Base-by-base conservation (phyloP, 2,329 filamentous ascomycete species). In the Penicillium sp. region DNA sequence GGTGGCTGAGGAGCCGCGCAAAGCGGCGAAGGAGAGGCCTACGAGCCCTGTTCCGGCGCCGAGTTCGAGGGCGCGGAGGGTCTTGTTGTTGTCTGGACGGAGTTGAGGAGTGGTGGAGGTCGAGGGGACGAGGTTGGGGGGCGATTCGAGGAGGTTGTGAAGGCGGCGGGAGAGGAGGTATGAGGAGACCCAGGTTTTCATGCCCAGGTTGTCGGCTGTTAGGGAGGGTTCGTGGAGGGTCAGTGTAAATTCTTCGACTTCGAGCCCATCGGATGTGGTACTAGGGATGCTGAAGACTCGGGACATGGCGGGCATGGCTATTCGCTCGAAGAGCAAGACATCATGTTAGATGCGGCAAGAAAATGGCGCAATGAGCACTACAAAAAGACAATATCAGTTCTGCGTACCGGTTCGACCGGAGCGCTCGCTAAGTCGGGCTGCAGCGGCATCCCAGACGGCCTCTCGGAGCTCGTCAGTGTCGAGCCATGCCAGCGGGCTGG, bases 171-270 rank as follows among this genome's bases (percentile, higher is more conserved):
- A 85, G 4, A 97, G 81, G 2, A 94, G 78, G 63, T 89, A 94
- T 0, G 89, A 91, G 0, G 89, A 91, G 0, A 87, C 88, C 93
- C 93, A 97, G 0, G 93, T 98, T 69, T 98, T 97, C 66, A 94
- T 77, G 1, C 93, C 93, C n/a, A 97, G 75, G 52, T 87, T 86
- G 67, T 96, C 91, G 6, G 86, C 86, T 0, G 88, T 95, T 49
- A 97, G 74, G 1, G 89, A 83, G 1, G 93, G 93, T 65, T 98
- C 93, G 49, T 88, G 79, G 34, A 98, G 81, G 33, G 78, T 77
- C 45, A 98, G 73, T 41, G 83, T 77, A 57, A 89, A 77, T 1
- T 72, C 67, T 24, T 63, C 62, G 31, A n/a, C n/a, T n/a, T n/a
- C n/a, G n/a, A n/a, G n/a, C n/a, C n/a, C n/a, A n/a, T 63, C 64